Percentiles rank a stretch among this genome's conserved stretches.
Conservation (phyloP, 768 basidiomycete species). For the Pholiota conissans region DNA sequence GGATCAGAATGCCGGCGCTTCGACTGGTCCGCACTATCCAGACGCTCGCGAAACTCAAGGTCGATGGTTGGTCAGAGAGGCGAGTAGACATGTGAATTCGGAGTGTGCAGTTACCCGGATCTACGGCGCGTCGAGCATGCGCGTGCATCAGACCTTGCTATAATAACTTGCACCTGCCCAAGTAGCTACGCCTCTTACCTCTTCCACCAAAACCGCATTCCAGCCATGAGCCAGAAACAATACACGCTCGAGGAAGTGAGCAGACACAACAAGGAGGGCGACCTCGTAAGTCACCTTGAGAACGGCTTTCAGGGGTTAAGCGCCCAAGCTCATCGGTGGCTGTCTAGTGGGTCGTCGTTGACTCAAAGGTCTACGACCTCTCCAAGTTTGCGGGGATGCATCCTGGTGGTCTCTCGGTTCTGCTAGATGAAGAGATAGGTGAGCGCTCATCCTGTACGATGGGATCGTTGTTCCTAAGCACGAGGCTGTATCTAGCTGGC, state of each 20-base stretch:
- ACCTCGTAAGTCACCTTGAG: conserved; percentile 50
- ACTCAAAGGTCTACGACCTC: conserved; percentile 73
- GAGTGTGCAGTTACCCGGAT: neutral
- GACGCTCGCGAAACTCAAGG: neutral
- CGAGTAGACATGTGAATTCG: neutral
- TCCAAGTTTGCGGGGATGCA: conserved; percentile 80
- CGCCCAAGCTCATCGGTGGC: neutral
- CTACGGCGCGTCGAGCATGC: neutral
- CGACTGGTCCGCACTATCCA: too few relatives aligned
- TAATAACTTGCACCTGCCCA: neutral
- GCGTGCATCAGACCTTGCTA: too few relatives aligned
- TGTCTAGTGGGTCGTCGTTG: conserved; percentile 75
- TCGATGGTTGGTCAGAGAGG: neutral
- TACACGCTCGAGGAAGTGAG: conserved; percentile 38
- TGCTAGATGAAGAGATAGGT: conserved; percentile 81
- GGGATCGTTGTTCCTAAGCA: neutral
- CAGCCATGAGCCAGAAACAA: conserved; percentile 25
- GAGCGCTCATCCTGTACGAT: conserved; percentile 18
- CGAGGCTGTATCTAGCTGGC: conserved; percentile 52
- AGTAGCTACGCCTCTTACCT: neutral
- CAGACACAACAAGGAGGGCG: conserved; percentile 76
- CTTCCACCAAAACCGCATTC: neutral
- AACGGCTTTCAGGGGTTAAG: neutral
- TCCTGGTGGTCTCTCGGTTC: conserved; percentile 78
- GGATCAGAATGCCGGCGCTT: too few relatives aligned